Evolutionary conservation across 1,284 basidiomycete species (phyloP).

Genomic region (Calocybe gambosa): DNA sequence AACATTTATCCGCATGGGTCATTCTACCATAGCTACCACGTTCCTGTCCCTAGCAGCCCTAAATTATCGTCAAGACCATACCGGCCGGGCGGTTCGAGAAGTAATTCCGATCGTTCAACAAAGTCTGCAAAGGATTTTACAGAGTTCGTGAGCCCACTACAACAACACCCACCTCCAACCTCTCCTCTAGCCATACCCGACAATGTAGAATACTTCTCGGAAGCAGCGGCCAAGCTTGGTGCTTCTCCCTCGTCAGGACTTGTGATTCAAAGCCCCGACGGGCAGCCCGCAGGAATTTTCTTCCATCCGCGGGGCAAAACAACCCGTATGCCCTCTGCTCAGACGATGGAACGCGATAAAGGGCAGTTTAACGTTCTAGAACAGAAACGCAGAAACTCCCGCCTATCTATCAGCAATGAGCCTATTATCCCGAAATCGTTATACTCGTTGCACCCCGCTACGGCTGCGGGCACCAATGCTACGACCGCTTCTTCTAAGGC

Average conservation of each 20-base stretch:
- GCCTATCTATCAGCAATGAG: constrained; percentile 10
- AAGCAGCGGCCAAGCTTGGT: constrained; percentile 65
- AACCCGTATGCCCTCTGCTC: constrained; percentile 26
- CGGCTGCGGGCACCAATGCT: constrained; percentile 14
- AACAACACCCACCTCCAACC: constrained; percentile 38
- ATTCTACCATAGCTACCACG: constrained; percentile 31
- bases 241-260: constrained; percentile 81
- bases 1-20: constrained; percentile 37
- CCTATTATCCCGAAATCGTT: constrained; percentile 15
- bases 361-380: constrained; percentile 28
- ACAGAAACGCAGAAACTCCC: constrained; percentile 19
- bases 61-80: constrained; percentile 33
- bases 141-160: constrained; percentile 25
- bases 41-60: constrained; percentile 17
- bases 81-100: constrained; percentile 46
- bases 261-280: constrained; percentile 89
- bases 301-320: constrained; percentile 74
- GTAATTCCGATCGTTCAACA: constrained; percentile 53
- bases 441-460: constrained; percentile 24
- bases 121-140: constrained; percentile 45
- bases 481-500: no score
- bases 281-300: constrained; percentile 89
- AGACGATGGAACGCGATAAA: constrained; percentile 37
- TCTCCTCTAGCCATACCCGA: constrained; percentile 75
- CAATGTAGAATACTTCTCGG: constrained; percentile 84